Evolutionary conservation across 1,284 basidiomycete genomes (phyloP).

Genomic region (Ceratobasidium sp.): DNA sequence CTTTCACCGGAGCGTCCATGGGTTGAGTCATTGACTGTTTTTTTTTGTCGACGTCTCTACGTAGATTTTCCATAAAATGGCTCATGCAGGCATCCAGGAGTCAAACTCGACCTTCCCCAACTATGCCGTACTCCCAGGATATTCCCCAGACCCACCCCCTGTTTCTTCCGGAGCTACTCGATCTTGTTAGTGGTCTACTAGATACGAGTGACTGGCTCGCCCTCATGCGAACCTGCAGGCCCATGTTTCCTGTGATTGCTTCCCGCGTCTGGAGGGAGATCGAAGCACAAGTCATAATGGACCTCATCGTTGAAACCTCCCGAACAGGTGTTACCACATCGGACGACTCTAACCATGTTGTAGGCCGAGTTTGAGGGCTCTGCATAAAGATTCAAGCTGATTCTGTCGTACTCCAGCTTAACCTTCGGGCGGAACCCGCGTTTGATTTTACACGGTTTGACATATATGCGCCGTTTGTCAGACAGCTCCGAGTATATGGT

Average conservation of each 20-base stretch:
- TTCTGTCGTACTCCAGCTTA: too few relatives aligned
- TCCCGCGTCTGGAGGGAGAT: constrained; percentile 5
- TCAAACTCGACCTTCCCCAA: not conserved
- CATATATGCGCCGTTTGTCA: constrained; percentile 38
- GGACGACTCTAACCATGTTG: too few relatives aligned
- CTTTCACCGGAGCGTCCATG: too few relatives aligned
- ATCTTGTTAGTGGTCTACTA: not conserved
- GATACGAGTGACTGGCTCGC: not conserved
- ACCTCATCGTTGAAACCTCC: not conserved
- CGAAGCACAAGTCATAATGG: constrained; percentile 7
- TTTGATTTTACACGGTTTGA: constrained; percentile 28
- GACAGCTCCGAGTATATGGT: constrained; percentile 21
- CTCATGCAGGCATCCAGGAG: not conserved
- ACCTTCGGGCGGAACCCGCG: not conserved
- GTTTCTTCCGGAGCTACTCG: not conserved
- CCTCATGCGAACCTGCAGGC: not conserved
- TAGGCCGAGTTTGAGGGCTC: too few relatives aligned
- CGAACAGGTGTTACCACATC: too few relatives aligned
- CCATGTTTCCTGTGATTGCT: not conserved
- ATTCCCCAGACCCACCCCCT: not conserved
- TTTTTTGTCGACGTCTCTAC: too few relatives aligned
- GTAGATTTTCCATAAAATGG: too few relatives aligned
- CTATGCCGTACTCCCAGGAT: not conserved
- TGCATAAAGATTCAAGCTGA: too few relatives aligned
- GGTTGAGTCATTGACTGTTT: too few relatives aligned